Evolutionary conservation across 176 grass and related monocot species (phyloP).

Genomic region (Sorghum bicolor): DNA sequence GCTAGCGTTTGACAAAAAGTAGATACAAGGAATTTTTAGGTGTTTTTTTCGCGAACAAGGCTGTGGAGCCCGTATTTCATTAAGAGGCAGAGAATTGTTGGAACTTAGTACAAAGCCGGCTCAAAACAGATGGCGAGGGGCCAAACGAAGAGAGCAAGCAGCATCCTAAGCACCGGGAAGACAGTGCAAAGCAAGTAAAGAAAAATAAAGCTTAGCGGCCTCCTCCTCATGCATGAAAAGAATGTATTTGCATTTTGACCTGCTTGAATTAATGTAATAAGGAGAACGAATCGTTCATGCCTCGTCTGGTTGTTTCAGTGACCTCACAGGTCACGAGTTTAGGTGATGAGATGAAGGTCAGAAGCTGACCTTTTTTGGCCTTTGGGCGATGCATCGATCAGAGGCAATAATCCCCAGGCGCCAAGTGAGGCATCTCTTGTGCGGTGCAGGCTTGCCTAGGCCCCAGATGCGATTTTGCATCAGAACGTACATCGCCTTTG

Average conservation of each 20-base stretch:
- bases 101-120: too few species aligned
- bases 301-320: not conserved
- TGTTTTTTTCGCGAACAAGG: too few species aligned
- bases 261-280: not conserved
- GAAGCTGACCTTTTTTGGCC: not conserved
- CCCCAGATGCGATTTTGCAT: conserved; percentile 14
- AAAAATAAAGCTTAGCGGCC: too few species aligned
- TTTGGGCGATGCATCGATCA: not conserved
- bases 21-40: not conserved
- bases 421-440: conserved; percentile 17
- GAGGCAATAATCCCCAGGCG: not conserved
- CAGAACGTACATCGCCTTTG: not conserved
- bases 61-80: too few species aligned
- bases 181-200: too few species aligned
- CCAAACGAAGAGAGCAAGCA: too few species aligned
- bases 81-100: too few species aligned
- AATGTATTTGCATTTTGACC: not conserved
- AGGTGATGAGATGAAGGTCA: conserved; percentile 4
- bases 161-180: too few species aligned
- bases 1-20: not conserved
- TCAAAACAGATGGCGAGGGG: too few species aligned
- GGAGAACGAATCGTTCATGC: not conserved
- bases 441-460: conserved; percentile 31
- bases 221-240: too few species aligned
- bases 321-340: not conserved